These are phyloP conservation scores for Nigrospora osmanthi DNA, from an alignment of 2,329 filamentous ascomycete genomes.

Conservation along the genomic window DNA sequence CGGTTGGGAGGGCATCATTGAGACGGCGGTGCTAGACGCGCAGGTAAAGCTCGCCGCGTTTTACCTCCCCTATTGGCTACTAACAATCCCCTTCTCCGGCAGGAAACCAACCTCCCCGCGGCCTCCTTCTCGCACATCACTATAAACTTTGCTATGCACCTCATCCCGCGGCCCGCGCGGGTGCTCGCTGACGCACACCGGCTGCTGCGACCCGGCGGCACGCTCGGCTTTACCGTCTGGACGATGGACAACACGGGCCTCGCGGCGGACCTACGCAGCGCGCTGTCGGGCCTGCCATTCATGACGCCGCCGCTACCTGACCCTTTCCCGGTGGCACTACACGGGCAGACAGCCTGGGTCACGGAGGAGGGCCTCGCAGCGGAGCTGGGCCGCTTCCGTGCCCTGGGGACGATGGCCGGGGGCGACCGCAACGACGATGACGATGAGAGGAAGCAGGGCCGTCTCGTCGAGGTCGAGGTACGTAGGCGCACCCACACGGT, in stretches of 20 bases:
- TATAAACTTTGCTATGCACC: neutral
- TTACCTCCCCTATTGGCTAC: neutral
- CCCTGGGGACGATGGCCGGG: too few relatives aligned
- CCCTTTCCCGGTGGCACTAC: neutral
- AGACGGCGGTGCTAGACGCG: neutral
- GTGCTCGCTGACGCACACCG: neutral
- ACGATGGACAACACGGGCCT: neutral
- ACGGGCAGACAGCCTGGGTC: neutral
- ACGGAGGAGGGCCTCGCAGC: neutral
- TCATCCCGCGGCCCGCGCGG: neutral
- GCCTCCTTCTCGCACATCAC: neutral
- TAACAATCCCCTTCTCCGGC: too few relatives aligned
- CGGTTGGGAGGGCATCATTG: neutral
- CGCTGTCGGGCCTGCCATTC: neutral
- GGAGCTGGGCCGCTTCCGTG: neutral
- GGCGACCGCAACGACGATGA: neutral
- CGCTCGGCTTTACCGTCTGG: constrained; percentile 1
- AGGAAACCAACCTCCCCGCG: neutral
- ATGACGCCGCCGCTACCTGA: neutral
- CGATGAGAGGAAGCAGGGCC: neutral
- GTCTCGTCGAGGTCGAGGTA: neutral
- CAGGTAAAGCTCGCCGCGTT: neutral
- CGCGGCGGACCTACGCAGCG: neutral
- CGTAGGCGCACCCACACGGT: neutral
- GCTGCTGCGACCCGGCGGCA: neutral